Evolutionary conservation across 2,329 filamentous ascomycete species (phyloP).

Genomic region (Fusarium anguioides): DNA sequence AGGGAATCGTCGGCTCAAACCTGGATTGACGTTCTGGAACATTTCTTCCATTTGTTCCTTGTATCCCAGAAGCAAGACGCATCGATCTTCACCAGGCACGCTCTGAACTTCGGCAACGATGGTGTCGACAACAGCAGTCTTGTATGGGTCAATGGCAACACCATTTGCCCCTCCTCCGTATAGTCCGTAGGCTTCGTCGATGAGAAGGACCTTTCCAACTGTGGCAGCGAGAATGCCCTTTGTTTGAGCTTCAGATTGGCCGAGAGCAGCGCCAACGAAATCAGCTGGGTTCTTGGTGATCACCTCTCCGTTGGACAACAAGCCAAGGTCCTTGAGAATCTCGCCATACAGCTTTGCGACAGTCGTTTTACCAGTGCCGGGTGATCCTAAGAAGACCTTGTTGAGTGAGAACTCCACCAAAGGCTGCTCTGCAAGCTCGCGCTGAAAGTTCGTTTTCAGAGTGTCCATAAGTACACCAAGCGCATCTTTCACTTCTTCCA

Average conservation of each 20-base stretch:
- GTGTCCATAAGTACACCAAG: conserved; percentile 69
- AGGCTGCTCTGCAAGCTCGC: conserved; percentile 72
- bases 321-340: conserved; percentile 74
- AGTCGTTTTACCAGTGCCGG: conserved; percentile 81
- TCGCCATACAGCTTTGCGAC: conserved; percentile 78
- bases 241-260: conserved; percentile 76
- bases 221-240: conserved; percentile 76
- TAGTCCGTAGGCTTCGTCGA: conserved; percentile 82
- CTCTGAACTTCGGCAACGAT: conserved; percentile 80
- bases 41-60: conserved; percentile 75
- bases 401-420: conserved; percentile 72
- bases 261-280: conserved; percentile 73
- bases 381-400: conserved; percentile 75
- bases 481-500: conserved; percentile 70
- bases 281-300: conserved; percentile 79
- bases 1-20: conserved; percentile 74
- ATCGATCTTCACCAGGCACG: conserved; percentile 76
- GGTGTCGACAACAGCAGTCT: conserved; percentile 76
- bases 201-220: conserved; percentile 79
- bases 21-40: conserved; percentile 80
- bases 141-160: conserved; percentile 56
- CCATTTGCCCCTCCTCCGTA: conserved; percentile 56
- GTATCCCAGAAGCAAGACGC: conserved; percentile 78
- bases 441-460: conserved; percentile 71
- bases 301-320: conserved; percentile 77